Base-by-base conservation (phyloP, 805 yeast genomes). In the Zygoascus biomembranicola region DNA sequence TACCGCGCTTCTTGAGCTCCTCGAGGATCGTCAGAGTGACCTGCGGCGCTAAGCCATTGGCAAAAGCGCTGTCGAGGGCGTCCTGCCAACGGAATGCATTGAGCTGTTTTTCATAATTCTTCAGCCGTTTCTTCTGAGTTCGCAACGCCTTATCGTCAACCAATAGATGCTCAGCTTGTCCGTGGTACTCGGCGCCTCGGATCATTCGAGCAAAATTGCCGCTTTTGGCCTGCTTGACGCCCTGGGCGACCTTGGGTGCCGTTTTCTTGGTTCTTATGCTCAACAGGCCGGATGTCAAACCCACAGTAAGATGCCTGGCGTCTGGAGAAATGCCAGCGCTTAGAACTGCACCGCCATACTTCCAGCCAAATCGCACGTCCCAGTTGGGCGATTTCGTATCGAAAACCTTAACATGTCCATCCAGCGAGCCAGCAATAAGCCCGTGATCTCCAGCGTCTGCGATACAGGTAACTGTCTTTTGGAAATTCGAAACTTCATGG, bases 321-420 rank as follows among this genome's bases (percentile, higher is more conserved):
- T 83, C 79, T 28, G 98, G 97, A 8, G 97, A 88, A 10, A 88
- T 85, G 13, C 90, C 98, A 66, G 96, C 83, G 62, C 88, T 77
- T 61, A 94, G 74, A 0, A 94, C 97, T 42, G 96, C 95, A 23
- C 92, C 89, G 37, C 97, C 96, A 65, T 87, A 92, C 70, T 90
- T 92, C 97, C 98, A 92, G 49, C 97, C 97, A 66, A 90, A 92
- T 67, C 85, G 87, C 56, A 92, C 96, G 56, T 85, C 86, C 88
- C 92, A 90, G 18, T 53, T 52, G 28, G 69, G 62, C 13, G 84
- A 78, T 28, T 78, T 71, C 41, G 87, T 80, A 68, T 90, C 97
- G 67, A 92, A 88, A 46, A 90, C 90, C 69, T 94, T 94, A 55
- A 94, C 96, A 69, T 94, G 99, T 19, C 99, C 99, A 70, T 94